A percentile compares a stretch with the other conserved stretches of the same genome.
These are phyloP conservation scores for Volvariella volvacea DNA, from an alignment of 1,284 basidiomycete genomes.

Conservation along the genomic window DNA sequence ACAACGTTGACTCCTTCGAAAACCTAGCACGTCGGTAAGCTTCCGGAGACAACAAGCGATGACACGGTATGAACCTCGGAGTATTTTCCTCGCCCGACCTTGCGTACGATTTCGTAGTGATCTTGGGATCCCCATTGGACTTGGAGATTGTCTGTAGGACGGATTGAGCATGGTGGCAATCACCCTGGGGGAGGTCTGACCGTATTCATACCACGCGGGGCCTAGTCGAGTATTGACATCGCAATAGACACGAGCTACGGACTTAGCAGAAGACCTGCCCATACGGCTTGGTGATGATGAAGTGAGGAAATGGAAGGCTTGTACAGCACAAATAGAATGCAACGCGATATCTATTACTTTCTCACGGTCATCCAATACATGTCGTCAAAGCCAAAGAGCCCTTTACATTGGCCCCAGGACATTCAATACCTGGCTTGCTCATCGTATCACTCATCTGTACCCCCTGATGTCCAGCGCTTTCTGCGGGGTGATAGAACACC, in stretches of 20 bases:
- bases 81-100: constrained; percentile 96
- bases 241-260: constrained; percentile 68
- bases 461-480: constrained; percentile 26
- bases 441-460: constrained; percentile 49
- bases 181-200: constrained; percentile 29
- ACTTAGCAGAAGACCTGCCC: constrained; percentile 62
- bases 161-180: constrained; percentile 14
- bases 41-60: constrained; percentile 7
- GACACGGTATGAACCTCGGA: constrained; percentile 62
- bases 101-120: constrained; percentile 97
- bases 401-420: constrained; percentile 45
- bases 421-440: constrained; percentile 38
- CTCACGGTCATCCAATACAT: constrained; percentile 18
- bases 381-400: constrained; percentile 15
- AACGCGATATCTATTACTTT: constrained; percentile 11
- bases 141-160: constrained; percentile 72
- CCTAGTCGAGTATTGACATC: constrained; percentile 71
- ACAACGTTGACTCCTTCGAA: constrained; percentile 96
- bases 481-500: constrained; percentile 17
- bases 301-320: constrained; percentile 12
- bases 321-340: background rate
- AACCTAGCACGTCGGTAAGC: constrained; percentile 54
- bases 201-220: constrained; percentile 78
- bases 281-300: constrained; percentile 28
- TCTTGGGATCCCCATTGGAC: constrained; percentile 96